Percentiles rank a stretch among this genome's conserved stretches.
These are phyloP conservation scores for Cercospora beticola DNA, from an alignment of 2,329 filamentous ascomycete genomes.

Conservation along the genomic window DNA sequence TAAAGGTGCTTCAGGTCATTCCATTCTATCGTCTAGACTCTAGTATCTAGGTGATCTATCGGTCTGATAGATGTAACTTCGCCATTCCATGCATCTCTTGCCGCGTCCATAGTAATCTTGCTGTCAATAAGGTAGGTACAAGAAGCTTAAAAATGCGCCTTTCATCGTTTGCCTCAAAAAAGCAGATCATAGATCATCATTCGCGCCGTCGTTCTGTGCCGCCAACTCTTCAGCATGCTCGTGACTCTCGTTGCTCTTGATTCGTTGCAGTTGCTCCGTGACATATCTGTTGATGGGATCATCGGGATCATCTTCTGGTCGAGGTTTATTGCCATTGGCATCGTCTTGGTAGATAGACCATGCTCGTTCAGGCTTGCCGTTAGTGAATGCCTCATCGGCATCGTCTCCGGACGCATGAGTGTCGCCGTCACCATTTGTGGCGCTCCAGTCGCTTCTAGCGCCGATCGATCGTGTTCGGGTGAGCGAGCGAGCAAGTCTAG, in stretches of 20 bases:
- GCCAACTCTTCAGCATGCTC: constrained; percentile 64
- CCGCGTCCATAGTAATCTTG: background rate
- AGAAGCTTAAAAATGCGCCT: background rate
- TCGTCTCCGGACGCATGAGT: constrained; percentile 42
- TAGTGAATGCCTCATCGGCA: constrained; percentile 30
- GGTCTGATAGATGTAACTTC: background rate
- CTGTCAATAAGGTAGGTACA: background rate
- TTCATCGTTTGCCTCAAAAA: background rate
- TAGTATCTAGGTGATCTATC: background rate
- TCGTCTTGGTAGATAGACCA: constrained; percentile 55
- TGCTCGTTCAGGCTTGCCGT: constrained; percentile 35
- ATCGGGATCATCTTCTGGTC: constrained; percentile 39
- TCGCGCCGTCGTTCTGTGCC: constrained; percentile 45
- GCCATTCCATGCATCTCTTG: background rate
- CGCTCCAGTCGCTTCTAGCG: constrained; percentile 71
- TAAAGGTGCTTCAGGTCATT: background rate
- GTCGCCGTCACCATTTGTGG: constrained; percentile 36
- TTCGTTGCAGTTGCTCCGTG: constrained; percentile 72
- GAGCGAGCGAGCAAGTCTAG: constrained; percentile 38
- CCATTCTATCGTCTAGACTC: background rate
- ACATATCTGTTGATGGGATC: constrained; percentile 79
- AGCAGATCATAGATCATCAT: constrained; percentile 19
- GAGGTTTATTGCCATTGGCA: constrained; percentile 35
- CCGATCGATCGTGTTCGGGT: constrained; percentile 68
- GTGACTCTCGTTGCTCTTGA: constrained; percentile 59